Evolutionary conservation across 2,329 filamentous ascomycete species (phyloP).

Genomic region (Mycosphaerella sp.): DNA sequence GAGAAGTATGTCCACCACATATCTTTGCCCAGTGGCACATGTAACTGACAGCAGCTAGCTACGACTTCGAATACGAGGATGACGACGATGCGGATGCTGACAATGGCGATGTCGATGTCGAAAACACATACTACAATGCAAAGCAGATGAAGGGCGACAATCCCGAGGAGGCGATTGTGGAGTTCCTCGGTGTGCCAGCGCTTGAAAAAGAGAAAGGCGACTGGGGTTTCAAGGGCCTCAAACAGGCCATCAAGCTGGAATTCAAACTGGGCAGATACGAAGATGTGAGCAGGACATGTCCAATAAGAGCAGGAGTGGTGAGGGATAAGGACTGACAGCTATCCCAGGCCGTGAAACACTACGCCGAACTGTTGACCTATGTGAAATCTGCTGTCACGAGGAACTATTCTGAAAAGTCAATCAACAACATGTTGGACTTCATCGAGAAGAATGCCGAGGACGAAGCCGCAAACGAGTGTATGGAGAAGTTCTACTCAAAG

Average conservation of each 20-base stretch:
- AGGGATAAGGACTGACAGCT: constrained; percentile 19
- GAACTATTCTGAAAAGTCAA: constrained; percentile 98
- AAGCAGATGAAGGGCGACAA: constrained; percentile 90
- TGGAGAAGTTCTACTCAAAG: constrained; percentile 92
- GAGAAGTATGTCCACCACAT: constrained; percentile 57
- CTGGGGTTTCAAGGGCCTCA: constrained; percentile 97
- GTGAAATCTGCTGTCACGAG: constrained; percentile 94
- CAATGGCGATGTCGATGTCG: constrained; percentile 83
- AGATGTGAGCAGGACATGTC: constrained; percentile 49
- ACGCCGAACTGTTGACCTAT: constrained; percentile 90
- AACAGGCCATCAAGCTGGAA: constrained; percentile 96
- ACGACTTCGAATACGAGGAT: constrained; percentile 97
- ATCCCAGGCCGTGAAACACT: constrained; percentile 76
- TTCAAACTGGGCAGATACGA: constrained; percentile 87
- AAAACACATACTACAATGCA: constrained; percentile 99
- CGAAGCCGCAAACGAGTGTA: constrained; percentile 66
- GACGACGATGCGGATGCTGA: constrained; percentile 88
- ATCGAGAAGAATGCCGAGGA: constrained; percentile 83
- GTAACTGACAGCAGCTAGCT: constrained; percentile 42
- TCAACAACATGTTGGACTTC: constrained; percentile 98
- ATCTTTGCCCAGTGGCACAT: constrained; percentile 9
- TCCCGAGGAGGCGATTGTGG: constrained; percentile 79
- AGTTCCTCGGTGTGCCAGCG: constrained; percentile 82
- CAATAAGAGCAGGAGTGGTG: background rate
- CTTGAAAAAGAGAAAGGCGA: constrained; percentile 89